phyloP scores from a whole-genome alignment of 192 early-diverging fungal genomes.

The Coemansia javaensis region DNA sequence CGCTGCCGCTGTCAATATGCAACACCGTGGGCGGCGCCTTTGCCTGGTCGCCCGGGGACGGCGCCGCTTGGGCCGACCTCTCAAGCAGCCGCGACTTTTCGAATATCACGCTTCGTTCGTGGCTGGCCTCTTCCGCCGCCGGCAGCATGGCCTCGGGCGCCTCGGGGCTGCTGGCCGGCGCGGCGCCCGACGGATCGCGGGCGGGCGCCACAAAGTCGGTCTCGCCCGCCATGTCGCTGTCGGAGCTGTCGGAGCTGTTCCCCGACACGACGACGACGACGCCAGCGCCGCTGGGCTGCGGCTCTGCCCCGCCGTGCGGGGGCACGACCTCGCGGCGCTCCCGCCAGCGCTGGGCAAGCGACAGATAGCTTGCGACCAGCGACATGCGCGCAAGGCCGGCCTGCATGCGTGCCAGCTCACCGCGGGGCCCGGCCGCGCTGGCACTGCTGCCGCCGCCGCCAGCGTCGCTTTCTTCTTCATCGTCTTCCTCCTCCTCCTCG shows the following conservation, averaged over 20 bases:
- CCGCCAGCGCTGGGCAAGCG: slow-evolving; percentile 33
- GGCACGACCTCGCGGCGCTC: slow-evolving; percentile 5
- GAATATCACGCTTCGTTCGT: slow-evolving; percentile 8
- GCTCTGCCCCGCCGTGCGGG: background rate
- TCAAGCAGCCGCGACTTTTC: slow-evolving; percentile 7
- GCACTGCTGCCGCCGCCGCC: background rate
- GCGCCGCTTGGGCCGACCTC: too few relatives aligned
- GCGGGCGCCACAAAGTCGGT: too few relatives aligned
- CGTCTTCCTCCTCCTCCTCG: background rate
- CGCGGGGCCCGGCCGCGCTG: background rate
- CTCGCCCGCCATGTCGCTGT: too few relatives aligned
- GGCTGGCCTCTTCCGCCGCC: background rate
- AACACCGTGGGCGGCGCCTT: background rate
- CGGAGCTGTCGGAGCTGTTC: too few relatives aligned
- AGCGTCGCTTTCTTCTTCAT: background rate
- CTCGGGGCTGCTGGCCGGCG: background rate
- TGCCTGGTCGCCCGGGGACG: too few relatives aligned
- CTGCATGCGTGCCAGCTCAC: slow-evolving; percentile 4
- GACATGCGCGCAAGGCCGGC: slow-evolving; percentile 16
- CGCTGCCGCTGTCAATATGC: slow-evolving; percentile 21
- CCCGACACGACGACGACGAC: too few relatives aligned
- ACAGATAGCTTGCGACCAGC: slow-evolving; percentile 27
- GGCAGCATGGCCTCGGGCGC: too few relatives aligned
- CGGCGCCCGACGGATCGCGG: too few relatives aligned
- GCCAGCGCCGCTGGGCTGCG: too few relatives aligned